A percentile compares a stretch with the other conserved stretches of the same genome.
phyloP scores from a whole-genome alignment of 2,329 filamentous ascomycete genomes.

The Cyphellophora europaea region DNA sequence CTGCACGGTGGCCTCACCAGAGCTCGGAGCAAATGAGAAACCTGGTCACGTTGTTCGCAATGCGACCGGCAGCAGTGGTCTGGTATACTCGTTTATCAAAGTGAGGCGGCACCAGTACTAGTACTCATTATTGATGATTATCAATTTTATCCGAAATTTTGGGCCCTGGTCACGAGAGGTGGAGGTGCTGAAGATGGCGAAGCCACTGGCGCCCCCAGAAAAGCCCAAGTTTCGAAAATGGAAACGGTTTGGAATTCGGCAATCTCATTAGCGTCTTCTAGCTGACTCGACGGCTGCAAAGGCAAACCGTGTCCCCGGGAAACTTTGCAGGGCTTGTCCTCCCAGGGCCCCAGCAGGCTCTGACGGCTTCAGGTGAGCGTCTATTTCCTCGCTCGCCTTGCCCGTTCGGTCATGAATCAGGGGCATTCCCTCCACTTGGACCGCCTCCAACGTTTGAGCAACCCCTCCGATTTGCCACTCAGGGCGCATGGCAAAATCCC shows the following conservation, averaged over 20 bases:
- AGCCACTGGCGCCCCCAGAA: not conserved
- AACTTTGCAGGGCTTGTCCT: not conserved
- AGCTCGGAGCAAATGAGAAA: no score
- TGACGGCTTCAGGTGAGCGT: no score
- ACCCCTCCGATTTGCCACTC: conserved; percentile 1
- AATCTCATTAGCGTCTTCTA: conserved; percentile 1
- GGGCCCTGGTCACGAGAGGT: not conserved
- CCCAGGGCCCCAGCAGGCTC: no score
- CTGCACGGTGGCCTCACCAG: no score
- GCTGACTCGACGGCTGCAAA: conserved; percentile 1
- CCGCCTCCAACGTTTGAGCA: conserved; percentile 1
- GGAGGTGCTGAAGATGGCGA: not conserved
- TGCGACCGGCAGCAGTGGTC: no score
- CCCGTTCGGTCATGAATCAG: conserved; percentile 1
- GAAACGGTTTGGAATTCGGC: not conserved
- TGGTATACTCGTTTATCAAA: no score
- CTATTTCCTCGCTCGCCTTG: no score
- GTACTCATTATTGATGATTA: no score
- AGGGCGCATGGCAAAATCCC: conserved; percentile 1
- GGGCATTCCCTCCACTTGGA: conserved; percentile 1
- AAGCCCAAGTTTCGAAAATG: not conserved
- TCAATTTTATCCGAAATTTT: no score
- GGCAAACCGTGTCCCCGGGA: conserved; percentile 3
- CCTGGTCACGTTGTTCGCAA: no score
- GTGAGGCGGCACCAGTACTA: no score